A percentile compares a stretch with the other conserved stretches of the same genome.
Evolutionary conservation across 371 early-diverging fungal genomes (phyloP).

Genomic region (Lichtheimia ornata): DNA sequence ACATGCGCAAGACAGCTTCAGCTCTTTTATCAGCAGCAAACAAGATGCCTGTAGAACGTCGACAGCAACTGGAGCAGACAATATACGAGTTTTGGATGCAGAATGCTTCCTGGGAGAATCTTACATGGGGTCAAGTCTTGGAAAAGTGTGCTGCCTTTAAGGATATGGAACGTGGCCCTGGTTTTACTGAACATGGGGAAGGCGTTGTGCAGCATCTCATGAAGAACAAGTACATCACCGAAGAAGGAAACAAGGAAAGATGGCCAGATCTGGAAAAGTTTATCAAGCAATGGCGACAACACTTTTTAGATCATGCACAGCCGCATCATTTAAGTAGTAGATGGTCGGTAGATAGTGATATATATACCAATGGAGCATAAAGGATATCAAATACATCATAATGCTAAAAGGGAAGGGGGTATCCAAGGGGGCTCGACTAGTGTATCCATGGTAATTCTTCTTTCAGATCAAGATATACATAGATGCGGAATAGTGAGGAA

Average conservation of each 20-base stretch:
- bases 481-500: no score
- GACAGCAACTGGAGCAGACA: constrained; percentile 21
- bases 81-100: constrained; percentile 26
- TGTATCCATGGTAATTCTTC: no score
- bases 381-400: no score
- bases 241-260: constrained; percentile 26
- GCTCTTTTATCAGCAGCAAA: constrained; percentile 37
- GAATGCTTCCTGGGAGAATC: neutral
- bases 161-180: constrained; percentile 45
- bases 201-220: constrained; percentile 40
- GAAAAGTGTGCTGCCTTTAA: constrained; percentile 33
- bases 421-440: no score
- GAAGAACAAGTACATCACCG: neutral
- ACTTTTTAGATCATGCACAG: constrained; percentile 49
- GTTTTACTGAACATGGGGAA: constrained; percentile 54
- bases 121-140: constrained; percentile 27
- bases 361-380: constrained; percentile 25
- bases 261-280: constrained; percentile 41
- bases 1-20: constrained; percentile 49
- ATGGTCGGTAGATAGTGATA: constrained; percentile 49
- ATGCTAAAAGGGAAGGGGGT: no score
- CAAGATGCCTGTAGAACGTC: constrained; percentile 44
- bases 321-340: constrained; percentile 45
- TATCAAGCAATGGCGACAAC: constrained; percentile 53
- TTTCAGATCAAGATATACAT: no score